Evolutionary conservation across 2,329 filamentous ascomycete species (phyloP).

Genomic region (Raffaelea arxii): DNA sequence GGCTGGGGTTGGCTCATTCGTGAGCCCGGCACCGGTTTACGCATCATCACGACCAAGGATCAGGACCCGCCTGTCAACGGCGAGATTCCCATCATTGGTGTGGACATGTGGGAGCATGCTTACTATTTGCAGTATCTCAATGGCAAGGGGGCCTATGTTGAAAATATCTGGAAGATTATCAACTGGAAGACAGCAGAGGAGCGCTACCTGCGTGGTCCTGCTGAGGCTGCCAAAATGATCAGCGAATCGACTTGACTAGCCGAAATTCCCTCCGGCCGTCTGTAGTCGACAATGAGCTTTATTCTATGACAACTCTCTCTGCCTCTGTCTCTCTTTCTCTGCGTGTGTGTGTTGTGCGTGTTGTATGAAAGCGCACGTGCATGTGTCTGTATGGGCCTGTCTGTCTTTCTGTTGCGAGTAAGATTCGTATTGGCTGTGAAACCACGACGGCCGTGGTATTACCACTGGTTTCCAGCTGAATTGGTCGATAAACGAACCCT

Average conservation of each 20-base stretch:
- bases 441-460: too few relatives aligned
- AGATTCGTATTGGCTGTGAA: too few relatives aligned
- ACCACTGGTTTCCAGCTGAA: too few relatives aligned
- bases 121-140: slow-evolving; percentile 86
- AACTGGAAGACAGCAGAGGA: slow-evolving; percentile 66
- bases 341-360: background rate
- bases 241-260: slow-evolving; percentile 28
- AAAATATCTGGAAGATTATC: slow-evolving; percentile 69
- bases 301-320: background rate
- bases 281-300: background rate
- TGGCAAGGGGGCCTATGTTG: slow-evolving; percentile 63
- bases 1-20: slow-evolving; percentile 85
- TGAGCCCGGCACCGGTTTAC: slow-evolving; percentile 46
- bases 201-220: slow-evolving; percentile 42
- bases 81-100: slow-evolving; percentile 61
- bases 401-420: too few relatives aligned
- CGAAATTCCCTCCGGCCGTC: background rate
- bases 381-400: too few relatives aligned
- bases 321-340: background rate
- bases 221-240: slow-evolving; percentile 35
- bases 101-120: slow-evolving; percentile 93
- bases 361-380: too few relatives aligned
- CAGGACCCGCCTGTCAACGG: slow-evolving; percentile 64
- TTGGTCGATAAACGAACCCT: too few relatives aligned
- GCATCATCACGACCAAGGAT: slow-evolving; percentile 75